Evolutionary conservation across 2,329 filamentous ascomycete species (phyloP), one percentile per base, ranked within the genome.

Genomic region (Calonectria ilicicola): DNA sequence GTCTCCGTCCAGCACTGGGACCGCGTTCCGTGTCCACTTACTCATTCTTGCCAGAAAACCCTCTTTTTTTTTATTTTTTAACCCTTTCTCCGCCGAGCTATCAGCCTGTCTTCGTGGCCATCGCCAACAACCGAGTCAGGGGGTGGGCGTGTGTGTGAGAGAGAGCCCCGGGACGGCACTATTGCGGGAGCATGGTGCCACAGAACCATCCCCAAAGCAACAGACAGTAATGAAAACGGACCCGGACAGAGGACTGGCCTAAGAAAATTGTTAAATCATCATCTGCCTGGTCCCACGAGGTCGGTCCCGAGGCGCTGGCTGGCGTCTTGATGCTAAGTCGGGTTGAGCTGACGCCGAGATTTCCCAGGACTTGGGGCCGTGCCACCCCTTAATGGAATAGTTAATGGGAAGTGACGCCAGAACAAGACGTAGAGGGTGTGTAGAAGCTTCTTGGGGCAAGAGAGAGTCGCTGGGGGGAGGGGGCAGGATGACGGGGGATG

Each of bases 1-100:
- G 64, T 63, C 64, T 67, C 35, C 46, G 63, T 38, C 67, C 46
- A 42, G 44, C 44, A 47, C 67, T 35, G 47, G n/a, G n/a, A 26
- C 53, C 67, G 56, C 47, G 44, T 27, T 60, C 38, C 47, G 26
- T 38, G 23, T 8, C 26, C 69, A 29, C 40, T 21, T 27, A 21
- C 15, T 60, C 32, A 32, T 35, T 8, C 17, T 35, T 5, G 32
- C 53, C 35, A 27, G 35, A 27, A 29, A 60, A 23, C 32, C 9
- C n/a, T 60, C 23, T 60, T 60, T 40, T 17, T 14, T 40, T 29
- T 32, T 26, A 3, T 27, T 12, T 12, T 35, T 35, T 35, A 32
- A 38, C 51, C 4, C 23, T 19, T 21, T n/a, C 40, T 64, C 60
- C 38, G 26, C 23, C 38, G 26, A 47, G 40, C 27, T 27, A 46